Evolutionary conservation across 208 protist species (phyloP), one percentile per base, ranked within the genome.

Genomic region (Leishmania gerbilli): DNA sequence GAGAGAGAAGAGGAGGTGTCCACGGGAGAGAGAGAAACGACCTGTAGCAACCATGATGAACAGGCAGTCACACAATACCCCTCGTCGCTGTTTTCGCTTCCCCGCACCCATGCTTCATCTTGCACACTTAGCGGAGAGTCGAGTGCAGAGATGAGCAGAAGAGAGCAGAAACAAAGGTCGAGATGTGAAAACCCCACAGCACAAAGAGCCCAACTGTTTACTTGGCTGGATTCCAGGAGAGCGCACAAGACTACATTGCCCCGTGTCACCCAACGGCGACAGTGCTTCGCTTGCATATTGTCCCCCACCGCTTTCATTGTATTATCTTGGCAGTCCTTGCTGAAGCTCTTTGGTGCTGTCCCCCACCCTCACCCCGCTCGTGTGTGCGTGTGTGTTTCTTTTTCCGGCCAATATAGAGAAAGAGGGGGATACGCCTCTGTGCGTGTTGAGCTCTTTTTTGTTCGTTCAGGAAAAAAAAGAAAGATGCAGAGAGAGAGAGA

Each of bases 1-100:
- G 71, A 42, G 79, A 75, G n/a, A 60, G 76, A 68, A 87, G 45
- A 82, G 74, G 51, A 80, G 64, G 17, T 34, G 67, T n/a, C 11
- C 19, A 24, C 64, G 31, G 27, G 31, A 8, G 15, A 40, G n/a
- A 11, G 72, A 24, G 56, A 74, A 58, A 34, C 40, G 67, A 3
- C 67, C 40, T 11, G 5, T 27, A 49, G 40, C 11, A n/a, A 71
- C 7, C 19, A 71, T 71, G 40, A 64, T 27, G 67, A 9, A 8
- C 3, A 47, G 40, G 34, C 21, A 42, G 17, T 8, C 67, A 47
- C 67, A 47, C 40, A 27, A 71, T 49, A 31, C 8, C 19, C 37
- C 67, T 27, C 49, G 19, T 71, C 42, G 40, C 13, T 55, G n/a
- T 27, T 34, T 55, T 27, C 34, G 27, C 27, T 3, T 27, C 27